Base-by-base conservation (phyloP, 139 green algal species). In the Dunaliella sp. region DNA sequence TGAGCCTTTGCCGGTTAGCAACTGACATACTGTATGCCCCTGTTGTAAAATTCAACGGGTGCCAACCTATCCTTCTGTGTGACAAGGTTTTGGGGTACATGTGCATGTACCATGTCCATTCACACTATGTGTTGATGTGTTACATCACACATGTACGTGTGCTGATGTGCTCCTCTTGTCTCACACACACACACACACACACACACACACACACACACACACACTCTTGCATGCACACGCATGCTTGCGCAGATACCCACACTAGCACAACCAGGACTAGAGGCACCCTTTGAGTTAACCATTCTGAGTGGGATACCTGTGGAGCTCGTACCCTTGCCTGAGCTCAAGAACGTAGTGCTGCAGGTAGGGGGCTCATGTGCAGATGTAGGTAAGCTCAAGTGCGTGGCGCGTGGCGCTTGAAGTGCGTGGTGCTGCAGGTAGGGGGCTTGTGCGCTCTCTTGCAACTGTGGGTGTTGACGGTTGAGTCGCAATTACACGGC, bases 241-340 rank as follows among this genome's bases (percentile, higher is more conserved):
- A 34, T 72, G 78, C 38, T 76, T 81, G 76, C 31, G 83, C 36
- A 81, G 86, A 22, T 89, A 1, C 82, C 81, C 2, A 36, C 36
- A 31, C 38, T 81, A 21, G 81, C 31, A 0, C 28, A 16, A 1
- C 32, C 88, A 31, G 84, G 86, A 36, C 21, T 87, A 7, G 88
- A 93, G 77, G 90, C 86, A 1, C 87, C 87, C 3, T 93, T 90
- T 86, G 90, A 93, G 85, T 72, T 93, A 83, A 83, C 88, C 1
- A 86, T 94, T 12, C 86, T 94, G 73, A 89, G 84, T 36, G 79
- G 48, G 0, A 84, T 90, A 36, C 86, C 91, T 0, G 65, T 94
- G 79, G 88, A 92, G 85, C 85, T 94, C 77, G 87, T 91, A 32
- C 87, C 87, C 36, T 37, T 94, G 72, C 91, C 89, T 0, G 86